These are phyloP conservation scores for Gentiana straminea DNA, from an alignment of 257 asterid genomes.

Conservation along the genomic window DNA sequence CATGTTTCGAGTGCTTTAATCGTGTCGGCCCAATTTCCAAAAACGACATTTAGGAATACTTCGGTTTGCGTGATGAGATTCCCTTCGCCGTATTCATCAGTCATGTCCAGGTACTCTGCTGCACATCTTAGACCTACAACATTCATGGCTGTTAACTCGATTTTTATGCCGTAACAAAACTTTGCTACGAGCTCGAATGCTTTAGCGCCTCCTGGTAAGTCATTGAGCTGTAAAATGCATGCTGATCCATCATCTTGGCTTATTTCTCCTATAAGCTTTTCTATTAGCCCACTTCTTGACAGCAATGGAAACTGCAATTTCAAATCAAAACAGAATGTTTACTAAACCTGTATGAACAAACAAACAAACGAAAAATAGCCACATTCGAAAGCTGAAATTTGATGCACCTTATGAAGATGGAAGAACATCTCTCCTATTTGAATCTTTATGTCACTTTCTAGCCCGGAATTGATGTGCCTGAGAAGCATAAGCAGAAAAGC, in stretches of 20 bases:
- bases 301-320: conserved; percentile 60
- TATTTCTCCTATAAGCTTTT: conserved; percentile 55
- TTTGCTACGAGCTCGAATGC: conserved; percentile 76
- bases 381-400: neutral
- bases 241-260: conserved; percentile 22
- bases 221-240: conserved; percentile 36
- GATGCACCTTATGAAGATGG: conserved; percentile 83
- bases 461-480: conserved; percentile 79
- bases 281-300: conserved; percentile 66
- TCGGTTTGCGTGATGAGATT: conserved; percentile 64
- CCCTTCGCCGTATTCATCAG: conserved; percentile 70
- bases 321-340: neutral
- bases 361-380: neutral
- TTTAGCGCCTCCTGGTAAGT: conserved; percentile 84
- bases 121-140: conserved; percentile 76
- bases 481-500: neutral
- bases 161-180: conserved; percentile 67
- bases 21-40: conserved; percentile 68
- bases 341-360: neutral
- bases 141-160: conserved; percentile 62
- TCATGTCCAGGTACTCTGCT: conserved; percentile 75
- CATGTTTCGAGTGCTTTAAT: conserved; percentile 74
- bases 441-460: conserved; percentile 62
- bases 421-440: conserved; percentile 83
- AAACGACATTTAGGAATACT: conserved; percentile 45